These are phyloP conservation scores for Zizania palustris DNA, from an alignment of 202 grass and related monocot species.

Conservation along the genomic window DNA sequence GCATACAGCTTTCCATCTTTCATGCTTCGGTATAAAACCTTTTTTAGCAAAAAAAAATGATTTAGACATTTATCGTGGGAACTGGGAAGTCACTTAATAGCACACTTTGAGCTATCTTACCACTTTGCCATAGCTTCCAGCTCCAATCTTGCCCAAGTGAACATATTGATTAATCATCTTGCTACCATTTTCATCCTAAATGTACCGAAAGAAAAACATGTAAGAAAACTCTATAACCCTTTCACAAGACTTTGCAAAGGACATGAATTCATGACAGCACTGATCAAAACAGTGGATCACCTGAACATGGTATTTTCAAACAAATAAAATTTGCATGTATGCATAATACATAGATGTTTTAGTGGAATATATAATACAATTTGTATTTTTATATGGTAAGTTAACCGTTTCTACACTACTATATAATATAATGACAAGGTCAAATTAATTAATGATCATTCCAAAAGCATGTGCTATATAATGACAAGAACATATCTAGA, in stretches of 20 bases:
- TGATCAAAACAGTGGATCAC: constrained; percentile 8
- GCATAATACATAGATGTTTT: not conserved
- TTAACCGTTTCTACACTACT: not conserved
- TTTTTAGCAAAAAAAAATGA: constrained; percentile 31
- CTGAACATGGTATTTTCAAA: not conserved
- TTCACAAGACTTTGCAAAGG: not conserved
- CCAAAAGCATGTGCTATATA: not conserved
- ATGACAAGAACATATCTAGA: not conserved
- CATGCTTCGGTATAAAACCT: constrained; percentile 77
- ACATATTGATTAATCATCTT: constrained; percentile 93
- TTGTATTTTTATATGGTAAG: not conserved
- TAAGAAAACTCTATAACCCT: not conserved
- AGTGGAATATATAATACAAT: not conserved
- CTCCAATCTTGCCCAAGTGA: constrained; percentile 69
- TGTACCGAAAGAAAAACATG: constrained; percentile 24
- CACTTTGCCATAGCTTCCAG: constrained; percentile 98
- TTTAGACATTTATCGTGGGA: constrained; percentile 32
- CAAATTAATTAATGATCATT: not conserved
- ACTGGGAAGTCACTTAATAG: constrained; percentile 4
- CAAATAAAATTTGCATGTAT: not conserved
- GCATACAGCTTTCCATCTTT: constrained; percentile 84
- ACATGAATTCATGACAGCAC: not conserved
- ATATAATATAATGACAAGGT: not conserved
- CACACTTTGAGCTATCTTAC: constrained; percentile 50
- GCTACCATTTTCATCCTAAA: constrained; percentile 69